Evolutionary conservation across 352 stramenopile genomes (phyloP).

Genomic region (Phytophthora multivora): DNA sequence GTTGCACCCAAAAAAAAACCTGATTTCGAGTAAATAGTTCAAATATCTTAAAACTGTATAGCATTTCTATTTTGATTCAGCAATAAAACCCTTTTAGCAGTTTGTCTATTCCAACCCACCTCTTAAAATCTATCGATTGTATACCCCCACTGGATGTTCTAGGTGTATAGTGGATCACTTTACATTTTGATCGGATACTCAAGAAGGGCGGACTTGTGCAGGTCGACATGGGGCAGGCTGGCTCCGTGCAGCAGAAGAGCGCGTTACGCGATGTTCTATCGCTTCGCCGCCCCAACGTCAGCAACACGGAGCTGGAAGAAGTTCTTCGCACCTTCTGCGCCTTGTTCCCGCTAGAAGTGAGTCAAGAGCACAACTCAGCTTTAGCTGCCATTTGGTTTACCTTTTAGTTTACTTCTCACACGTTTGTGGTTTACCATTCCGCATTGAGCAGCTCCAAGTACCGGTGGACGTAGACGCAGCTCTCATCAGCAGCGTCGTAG

Average conservation of each 20-base stretch:
- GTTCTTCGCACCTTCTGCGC: slow-evolving; percentile 75
- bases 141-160: not conserved
- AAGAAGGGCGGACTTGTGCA: not conserved
- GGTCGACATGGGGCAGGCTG: slow-evolving; percentile 69
- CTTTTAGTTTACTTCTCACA: slow-evolving; percentile 9
- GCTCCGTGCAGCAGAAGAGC: slow-evolving; percentile 81
- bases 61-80: too few relatives aligned
- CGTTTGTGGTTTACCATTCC: slow-evolving; percentile 8
- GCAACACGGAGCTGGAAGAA: slow-evolving; percentile 51
- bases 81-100: not conserved
- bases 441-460: slow-evolving; percentile 23
- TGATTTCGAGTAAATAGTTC: slow-evolving; percentile 22
- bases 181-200: slow-evolving; percentile 15
- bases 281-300: slow-evolving; percentile 56
- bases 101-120: not conserved
- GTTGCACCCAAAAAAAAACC: slow-evolving; percentile 18
- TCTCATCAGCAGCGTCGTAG: slow-evolving; percentile 27
- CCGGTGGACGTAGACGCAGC: slow-evolving; percentile 32
- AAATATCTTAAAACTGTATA: not conserved
- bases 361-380: not conserved
- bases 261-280: slow-evolving; percentile 76
- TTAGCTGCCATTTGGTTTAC: slow-evolving; percentile 4
- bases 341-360: slow-evolving; percentile 75
- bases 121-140: not conserved
- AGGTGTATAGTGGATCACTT: slow-evolving; percentile 4